Evolutionary conservation across 1,284 basidiomycete species (phyloP), one percentile per base, ranked within the genome.

Genomic region (Apiotrichum domesticum): DNA sequence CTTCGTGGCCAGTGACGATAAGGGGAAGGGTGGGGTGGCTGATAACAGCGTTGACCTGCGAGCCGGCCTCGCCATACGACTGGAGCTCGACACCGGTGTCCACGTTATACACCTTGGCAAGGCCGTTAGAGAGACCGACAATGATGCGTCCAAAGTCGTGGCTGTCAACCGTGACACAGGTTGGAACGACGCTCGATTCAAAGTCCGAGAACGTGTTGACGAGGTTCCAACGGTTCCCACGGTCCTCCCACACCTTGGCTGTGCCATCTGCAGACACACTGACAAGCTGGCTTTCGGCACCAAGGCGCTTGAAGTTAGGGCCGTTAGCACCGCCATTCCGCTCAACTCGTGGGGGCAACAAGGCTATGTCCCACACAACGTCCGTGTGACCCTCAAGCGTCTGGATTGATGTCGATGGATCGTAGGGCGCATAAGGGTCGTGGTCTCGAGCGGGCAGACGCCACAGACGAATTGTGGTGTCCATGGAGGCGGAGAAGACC

Each of bases 331-430:
- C 44, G n/a, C 41, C 41, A 13, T 45, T 47, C 13, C 50, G 48
- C 10, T 56, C 50, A 6, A 51, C 13, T 6, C 55, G 50, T 2
- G 56, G 29, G 1, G 77, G 74, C 32, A 82, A 59, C 10, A 80
- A 61, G 15, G 88, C 87, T 50, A 98, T 79, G 70, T 94, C 94
- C 94, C 95, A 98, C 10, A 98, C 88, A 3, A 90, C 90, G 72
- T 98, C 92, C 1, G 90, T 90, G 71, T 96, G 91, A 1, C 92
- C 93, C 41, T 94, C 84, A 35, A 98, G 83, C 61, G 87, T 86
- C 39, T 87, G 88, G 41, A 88, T 81, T 41, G 85, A 81, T 15
- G 85, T 82, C 3, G 85, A 84, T 52, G 87, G 82, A 65, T 98
- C 92, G 71, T 88, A 92, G 0, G 91, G 86, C 7, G 88, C 88